Base-by-base conservation (phyloP, 176 grass and related monocot species). In the Phragmites australis region DNA sequence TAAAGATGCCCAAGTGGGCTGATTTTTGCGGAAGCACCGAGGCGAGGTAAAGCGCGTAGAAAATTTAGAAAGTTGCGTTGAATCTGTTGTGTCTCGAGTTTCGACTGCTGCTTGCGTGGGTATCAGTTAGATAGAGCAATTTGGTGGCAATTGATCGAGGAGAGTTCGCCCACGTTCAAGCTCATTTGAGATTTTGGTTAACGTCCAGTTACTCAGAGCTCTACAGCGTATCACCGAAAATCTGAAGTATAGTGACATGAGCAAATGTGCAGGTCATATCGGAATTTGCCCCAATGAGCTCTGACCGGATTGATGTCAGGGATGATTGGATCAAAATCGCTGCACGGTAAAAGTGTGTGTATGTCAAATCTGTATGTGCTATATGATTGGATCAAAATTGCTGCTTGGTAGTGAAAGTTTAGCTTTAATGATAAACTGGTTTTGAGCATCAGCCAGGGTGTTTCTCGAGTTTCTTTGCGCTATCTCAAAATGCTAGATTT, bases 21-120 rank as follows among this genome's bases (percentile, higher is more conserved):
- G 60, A 81, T 86, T 48, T 86, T 21, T 59, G 47, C 37, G 47
- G 57, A 46, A 72, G 55, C 56, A 29, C n/a, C n/a, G 44, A 37
- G 55, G 45, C 63, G 25, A 76, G 64, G 29, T 59, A 50, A 16
- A 75, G n/a, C 48, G 11, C 30, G 67, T 34, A 73, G 13, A 65
- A 6, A n/a, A 78, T 74, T 44, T n/a, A 2, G 25, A 61, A 61
- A 75, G 80, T 6, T 21, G 66, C 41, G 76, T 89, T 85, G 87
- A 89, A 76, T 76, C 55, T 1, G 1, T 80, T n/a, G n/a, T n/a
- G n/a, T n/a, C n/a, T n/a, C n/a, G n/a, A n/a, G 58, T 27, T 39
- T 47, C 66, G 2, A 0, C 50, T 74, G 59, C 21, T 70, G 63
- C 43, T 15, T n/a, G 45, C n/a, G 25, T 23, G 44, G 37, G 48